Evolutionary conservation across 2,329 filamentous ascomycete species (phyloP), one percentile per base, ranked within the genome.

Genomic region (Daldinia eschscholtzii): DNA sequence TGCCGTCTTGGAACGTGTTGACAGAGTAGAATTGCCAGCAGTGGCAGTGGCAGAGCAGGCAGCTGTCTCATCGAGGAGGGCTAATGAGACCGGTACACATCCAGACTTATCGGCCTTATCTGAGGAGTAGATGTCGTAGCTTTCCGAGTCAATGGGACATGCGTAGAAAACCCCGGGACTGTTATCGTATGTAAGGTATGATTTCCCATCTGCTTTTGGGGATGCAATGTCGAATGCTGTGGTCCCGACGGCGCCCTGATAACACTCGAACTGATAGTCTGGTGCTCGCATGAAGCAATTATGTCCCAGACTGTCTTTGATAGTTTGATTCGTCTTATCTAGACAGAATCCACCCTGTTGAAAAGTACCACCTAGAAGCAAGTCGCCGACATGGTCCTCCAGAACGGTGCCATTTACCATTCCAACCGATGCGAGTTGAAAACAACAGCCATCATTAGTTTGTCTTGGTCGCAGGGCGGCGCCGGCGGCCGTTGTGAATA

Each of bases 331-430:
- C 12, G 61, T 64, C 57, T 67, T 65, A 39, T 76, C 70, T 5
- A 76, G 61, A 39, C 75, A 76, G 60, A 78, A 77, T 0, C 68
- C 70, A 46, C 71, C 75, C 52, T 76, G 71, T 23, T 76, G 76
- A 35, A 75, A 77, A 46, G 71, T 57, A 12, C 75, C 74, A 1
- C 74, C 76, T 1, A 77, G 67, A 35, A 70, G 55, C 30, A 78
- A 67, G 15, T 72, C 64, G 15, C 76, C 76, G 3, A 68, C 58
- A 33, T 76, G 75, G 46, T 70, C 64, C 53, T 78, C 74, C 26
- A 73, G 64, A 2, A 78, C 72, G 2, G 70, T 63, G 26, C 75
- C 64, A 42, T 72, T 73, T 26, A 75, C 63, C 18, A 60, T 55
- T 37, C 76, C 76, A 23, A 74, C 70, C 7, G 76, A 75, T 4